phyloP scores from a whole-genome alignment of 768 basidiomycete species.

The Nidularia pulvinata region DNA sequence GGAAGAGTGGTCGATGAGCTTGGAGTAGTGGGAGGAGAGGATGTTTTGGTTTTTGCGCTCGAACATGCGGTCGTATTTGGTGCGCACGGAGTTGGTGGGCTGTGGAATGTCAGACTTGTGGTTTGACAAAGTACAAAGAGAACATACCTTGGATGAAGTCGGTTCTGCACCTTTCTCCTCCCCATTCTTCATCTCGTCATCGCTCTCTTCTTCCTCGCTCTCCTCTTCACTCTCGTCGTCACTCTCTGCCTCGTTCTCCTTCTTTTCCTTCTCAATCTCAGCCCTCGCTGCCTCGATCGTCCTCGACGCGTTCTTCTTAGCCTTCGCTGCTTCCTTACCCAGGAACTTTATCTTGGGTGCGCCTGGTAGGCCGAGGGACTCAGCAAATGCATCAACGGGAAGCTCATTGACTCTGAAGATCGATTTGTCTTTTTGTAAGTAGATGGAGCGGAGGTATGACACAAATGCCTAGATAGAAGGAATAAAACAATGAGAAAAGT shows the following conservation, averaged over 20 bases:
- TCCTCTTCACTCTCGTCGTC: not conserved
- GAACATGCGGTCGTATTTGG: slow-evolving; percentile 99
- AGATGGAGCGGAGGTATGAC: slow-evolving; percentile 90
- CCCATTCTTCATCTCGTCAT: slow-evolving; percentile 18
- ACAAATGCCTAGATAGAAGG: slow-evolving; percentile 75
- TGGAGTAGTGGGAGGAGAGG: slow-evolving; percentile 86
- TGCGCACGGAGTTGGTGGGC: slow-evolving; percentile 50
- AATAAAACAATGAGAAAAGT: not conserved
- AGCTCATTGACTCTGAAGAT: slow-evolving; percentile 87
- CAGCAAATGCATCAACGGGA: slow-evolving; percentile 83
- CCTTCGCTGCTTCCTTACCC: slow-evolving; percentile 62
- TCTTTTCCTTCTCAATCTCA: slow-evolving; percentile 15
- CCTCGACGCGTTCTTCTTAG: slow-evolving; percentile 74
- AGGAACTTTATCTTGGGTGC: slow-evolving; percentile 95
- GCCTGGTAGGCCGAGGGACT: slow-evolving; percentile 90
- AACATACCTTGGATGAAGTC: not conserved
- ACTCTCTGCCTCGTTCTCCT: slow-evolving; percentile 11
- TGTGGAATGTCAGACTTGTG: too few relatives aligned
- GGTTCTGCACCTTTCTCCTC: slow-evolving; percentile 10
- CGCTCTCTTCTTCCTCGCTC: slow-evolving; percentile 17
- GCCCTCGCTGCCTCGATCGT: slow-evolving; percentile 32
- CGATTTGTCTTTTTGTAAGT: slow-evolving; percentile 92
- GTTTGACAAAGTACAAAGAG: not conserved
- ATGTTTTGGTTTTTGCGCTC: slow-evolving; percentile 94
- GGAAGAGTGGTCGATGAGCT: slow-evolving; percentile 74